Conservation (phyloP, 108 stramenopile genomes). For the Parietichytrium sp. region DNA sequence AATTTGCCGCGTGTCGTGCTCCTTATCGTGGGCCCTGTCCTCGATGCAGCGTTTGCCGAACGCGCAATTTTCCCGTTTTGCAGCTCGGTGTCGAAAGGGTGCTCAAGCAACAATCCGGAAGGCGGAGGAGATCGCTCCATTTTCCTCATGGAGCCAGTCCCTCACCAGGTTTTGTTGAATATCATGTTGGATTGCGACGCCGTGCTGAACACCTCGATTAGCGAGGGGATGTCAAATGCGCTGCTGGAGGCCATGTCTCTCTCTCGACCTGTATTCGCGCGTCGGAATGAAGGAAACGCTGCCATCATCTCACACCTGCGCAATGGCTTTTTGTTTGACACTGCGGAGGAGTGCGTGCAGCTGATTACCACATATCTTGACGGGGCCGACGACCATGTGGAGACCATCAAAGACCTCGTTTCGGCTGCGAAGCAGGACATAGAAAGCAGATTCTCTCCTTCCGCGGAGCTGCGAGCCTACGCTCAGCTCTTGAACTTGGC, state of each 20-base stretch:
- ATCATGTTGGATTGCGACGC: neutral
- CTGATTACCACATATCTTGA: no score
- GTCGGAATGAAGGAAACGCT: neutral
- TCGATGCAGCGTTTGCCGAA: neutral
- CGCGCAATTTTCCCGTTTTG: no score
- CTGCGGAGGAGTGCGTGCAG: neutral
- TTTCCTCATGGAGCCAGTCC: neutral
- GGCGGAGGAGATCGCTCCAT: neutral
- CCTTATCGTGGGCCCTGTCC: neutral
- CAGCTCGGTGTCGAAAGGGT: no score
- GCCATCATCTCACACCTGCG: neutral
- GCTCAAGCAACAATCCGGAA: neutral
- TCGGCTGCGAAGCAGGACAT: no score
- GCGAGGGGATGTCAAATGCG: slow-evolving; percentile 2
- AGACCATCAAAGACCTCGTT: no score
- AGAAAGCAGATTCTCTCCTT: no score
- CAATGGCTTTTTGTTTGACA: neutral
- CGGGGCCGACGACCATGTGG: no score
- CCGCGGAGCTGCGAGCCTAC: no score
- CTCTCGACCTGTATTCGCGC: neutral
- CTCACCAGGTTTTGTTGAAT: neutral
- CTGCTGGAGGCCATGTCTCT: slow-evolving; percentile 20
- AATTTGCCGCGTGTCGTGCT: neutral
- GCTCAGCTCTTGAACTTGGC: no score
- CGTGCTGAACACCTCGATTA: neutral